Conservation (phyloP, 2,329 filamentous ascomycete species). For the Aspergillus transmontanensis region DNA sequence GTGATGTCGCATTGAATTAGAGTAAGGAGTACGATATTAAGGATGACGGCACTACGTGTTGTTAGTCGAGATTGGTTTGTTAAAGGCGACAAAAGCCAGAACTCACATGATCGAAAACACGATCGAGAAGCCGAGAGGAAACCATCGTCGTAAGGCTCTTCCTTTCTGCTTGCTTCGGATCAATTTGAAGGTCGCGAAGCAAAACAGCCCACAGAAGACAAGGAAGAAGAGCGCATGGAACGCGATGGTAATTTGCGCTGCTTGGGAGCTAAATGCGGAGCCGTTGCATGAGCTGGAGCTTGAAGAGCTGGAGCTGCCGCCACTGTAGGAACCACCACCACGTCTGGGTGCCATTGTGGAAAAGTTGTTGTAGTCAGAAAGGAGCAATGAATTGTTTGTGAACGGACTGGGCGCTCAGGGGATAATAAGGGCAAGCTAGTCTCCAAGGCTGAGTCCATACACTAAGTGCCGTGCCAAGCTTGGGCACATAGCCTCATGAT, state of each 20-base stretch:
- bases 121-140: slow-evolving; percentile 12
- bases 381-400: background rate
- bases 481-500: background rate
- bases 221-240: slow-evolving; percentile 21
- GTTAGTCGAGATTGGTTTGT: background rate
- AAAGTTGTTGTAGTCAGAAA: background rate
- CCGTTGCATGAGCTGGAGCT: slow-evolving; percentile 1
- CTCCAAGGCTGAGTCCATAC: background rate
- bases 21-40: slow-evolving; percentile 9
- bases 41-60: background rate
- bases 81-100: too few species aligned
- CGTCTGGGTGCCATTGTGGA: slow-evolving; percentile 3
- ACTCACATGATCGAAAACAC: slow-evolving; percentile 11
- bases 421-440: background rate
- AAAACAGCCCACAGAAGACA: slow-evolving; percentile 10
- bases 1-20: slow-evolving; percentile 13
- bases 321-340: background rate
- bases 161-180: slow-evolving; percentile 8
- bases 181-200: background rate
- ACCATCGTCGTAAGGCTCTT: slow-evolving; percentile 7
- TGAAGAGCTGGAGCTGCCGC: background rate
- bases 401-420: background rate
- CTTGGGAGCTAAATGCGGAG: slow-evolving; percentile 4
- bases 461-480: background rate
- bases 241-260: slow-evolving; percentile 9